phyloP scores from a whole-genome alignment of 2,329 filamentous ascomycete genomes.

The Fusarium compactum region DNA sequence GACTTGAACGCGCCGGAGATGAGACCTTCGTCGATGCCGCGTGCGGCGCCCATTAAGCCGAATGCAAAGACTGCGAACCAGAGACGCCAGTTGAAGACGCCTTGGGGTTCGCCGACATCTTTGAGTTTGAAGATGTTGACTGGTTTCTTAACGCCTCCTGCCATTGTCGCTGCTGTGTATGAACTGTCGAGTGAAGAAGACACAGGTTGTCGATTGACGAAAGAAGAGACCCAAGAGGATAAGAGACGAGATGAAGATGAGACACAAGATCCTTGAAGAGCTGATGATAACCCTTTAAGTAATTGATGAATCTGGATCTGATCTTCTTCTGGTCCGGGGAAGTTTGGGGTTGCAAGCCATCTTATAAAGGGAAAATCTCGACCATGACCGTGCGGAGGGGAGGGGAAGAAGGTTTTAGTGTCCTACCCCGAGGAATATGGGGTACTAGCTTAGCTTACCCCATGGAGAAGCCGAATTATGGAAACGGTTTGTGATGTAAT shows the following conservation, averaged over 20 bases:
- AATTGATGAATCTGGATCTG: not conserved
- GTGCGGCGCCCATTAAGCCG: slow-evolving; percentile 18
- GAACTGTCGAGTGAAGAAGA: not conserved
- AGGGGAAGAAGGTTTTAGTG: not conserved
- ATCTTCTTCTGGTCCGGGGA: slow-evolving; percentile 12
- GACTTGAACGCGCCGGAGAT: slow-evolving; percentile 26
- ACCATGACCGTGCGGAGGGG: not conserved
- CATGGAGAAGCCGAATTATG: slow-evolving; percentile 5
- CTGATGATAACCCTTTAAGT: slow-evolving; percentile 1
- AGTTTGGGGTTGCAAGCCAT: slow-evolving; percentile 21
- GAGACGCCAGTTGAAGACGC: slow-evolving; percentile 28
- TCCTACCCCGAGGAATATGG: slow-evolving; percentile 16
- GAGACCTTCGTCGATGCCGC: slow-evolving; percentile 20
- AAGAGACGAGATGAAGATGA: not conserved
- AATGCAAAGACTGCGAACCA: slow-evolving; percentile 29
- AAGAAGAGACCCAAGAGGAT: too few species aligned
- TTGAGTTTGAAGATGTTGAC: slow-evolving; percentile 27
- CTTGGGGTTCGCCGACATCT: slow-evolving; percentile 16
- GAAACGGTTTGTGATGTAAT: slow-evolving; percentile 10
- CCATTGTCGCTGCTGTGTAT: not conserved
- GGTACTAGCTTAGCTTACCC: slow-evolving; percentile 14
- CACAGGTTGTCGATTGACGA: not conserved
- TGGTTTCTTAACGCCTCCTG: slow-evolving; percentile 24
- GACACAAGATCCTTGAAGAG: not conserved
- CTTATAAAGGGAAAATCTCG: slow-evolving; percentile 7